phyloP scores from a whole-genome alignment of 2,329 filamentous ascomycete genomes.

The Geosmithia morbida region DNA sequence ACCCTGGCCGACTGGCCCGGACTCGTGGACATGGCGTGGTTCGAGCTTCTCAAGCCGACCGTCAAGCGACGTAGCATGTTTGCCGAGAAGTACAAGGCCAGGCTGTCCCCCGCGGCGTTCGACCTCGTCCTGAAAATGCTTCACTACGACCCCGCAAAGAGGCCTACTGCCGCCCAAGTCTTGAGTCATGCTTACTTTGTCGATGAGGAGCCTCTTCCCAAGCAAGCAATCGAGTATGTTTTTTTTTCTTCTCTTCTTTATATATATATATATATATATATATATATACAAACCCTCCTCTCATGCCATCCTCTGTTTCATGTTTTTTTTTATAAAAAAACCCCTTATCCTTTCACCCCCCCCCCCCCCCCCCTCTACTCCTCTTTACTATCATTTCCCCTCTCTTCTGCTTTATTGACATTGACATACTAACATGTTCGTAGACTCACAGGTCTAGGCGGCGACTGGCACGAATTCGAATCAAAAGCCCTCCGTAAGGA shows the following conservation, averaged over 20 bases:
- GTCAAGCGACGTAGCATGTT: slow-evolving; percentile 63
- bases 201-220: slow-evolving; percentile 60
- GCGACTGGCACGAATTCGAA: slow-evolving; percentile 98
- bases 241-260: not conserved
- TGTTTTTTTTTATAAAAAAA: too few relatives aligned
- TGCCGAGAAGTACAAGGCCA: slow-evolving; percentile 66
- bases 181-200: slow-evolving; percentile 82
- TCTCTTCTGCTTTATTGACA: not conserved
- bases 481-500: slow-evolving; percentile 88
- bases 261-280: too few relatives aligned
- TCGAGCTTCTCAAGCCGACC: slow-evolving; percentile 72
- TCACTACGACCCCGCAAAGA: slow-evolving; percentile 69
- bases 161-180: slow-evolving; percentile 73
- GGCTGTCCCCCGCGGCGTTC: slow-evolving; percentile 66
- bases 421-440: not conserved
- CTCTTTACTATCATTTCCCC: not conserved
- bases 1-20: slow-evolving; percentile 75
- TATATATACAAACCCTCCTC: too few relatives aligned
- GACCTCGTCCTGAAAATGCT: slow-evolving; percentile 78
- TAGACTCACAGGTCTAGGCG: slow-evolving; percentile 65
- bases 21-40: slow-evolving; percentile 92
- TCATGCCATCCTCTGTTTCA: not conserved
- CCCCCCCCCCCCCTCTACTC: too few relatives aligned
- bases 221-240: slow-evolving; percentile 66
- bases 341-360: too few relatives aligned